phyloP scores from a whole-genome alignment of 768 basidiomycete species.

The Lanmaoa rubissima region DNA sequence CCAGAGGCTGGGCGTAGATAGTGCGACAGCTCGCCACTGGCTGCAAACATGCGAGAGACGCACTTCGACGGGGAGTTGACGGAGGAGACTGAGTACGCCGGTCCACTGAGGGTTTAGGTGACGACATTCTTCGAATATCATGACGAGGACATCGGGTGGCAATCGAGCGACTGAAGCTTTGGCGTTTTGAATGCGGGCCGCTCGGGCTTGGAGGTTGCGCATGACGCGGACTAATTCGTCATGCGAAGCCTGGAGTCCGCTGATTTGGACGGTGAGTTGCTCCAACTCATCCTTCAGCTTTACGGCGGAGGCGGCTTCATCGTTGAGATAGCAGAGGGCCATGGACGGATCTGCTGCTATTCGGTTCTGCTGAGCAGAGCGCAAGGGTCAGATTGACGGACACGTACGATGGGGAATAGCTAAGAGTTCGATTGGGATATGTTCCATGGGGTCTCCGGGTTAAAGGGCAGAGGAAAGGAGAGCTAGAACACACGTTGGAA shows the following conservation, averaged over 20 bases:
- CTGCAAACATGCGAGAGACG: constrained; percentile 35
- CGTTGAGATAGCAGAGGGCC: constrained; percentile 26
- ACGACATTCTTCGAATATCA: constrained; percentile 33
- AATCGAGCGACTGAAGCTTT: constrained; percentile 31
- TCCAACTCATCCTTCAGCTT: constrained; percentile 25
- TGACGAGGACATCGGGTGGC: constrained; percentile 31
- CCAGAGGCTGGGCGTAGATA: constrained; percentile 35
- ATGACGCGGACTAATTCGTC: constrained; percentile 27
- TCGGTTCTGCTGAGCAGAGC: constrained; percentile 4
- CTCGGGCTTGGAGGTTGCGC: constrained; percentile 28
- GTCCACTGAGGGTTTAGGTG: constrained; percentile 33
- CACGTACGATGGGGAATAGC: constrained; percentile 24
- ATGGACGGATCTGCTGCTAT: constrained; percentile 15
- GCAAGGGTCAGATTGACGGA: neutral
- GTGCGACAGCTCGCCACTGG: constrained; percentile 36
- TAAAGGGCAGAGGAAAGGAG: constrained; percentile 25
- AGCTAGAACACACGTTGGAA: constrained; percentile 23
- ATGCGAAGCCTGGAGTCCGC: constrained; percentile 28
- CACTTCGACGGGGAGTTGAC: constrained; percentile 33
- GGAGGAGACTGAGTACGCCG: constrained; percentile 33
- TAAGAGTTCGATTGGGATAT: constrained; percentile 19
- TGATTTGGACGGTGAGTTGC: constrained; percentile 26
- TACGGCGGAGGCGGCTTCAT: constrained; percentile 8
- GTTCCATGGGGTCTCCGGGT: constrained; percentile 21
- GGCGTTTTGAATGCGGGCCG: constrained; percentile 32